Base-by-base conservation (phyloP, 2,329 filamentous ascomycete species). In the Fusarium veterinarium region DNA sequence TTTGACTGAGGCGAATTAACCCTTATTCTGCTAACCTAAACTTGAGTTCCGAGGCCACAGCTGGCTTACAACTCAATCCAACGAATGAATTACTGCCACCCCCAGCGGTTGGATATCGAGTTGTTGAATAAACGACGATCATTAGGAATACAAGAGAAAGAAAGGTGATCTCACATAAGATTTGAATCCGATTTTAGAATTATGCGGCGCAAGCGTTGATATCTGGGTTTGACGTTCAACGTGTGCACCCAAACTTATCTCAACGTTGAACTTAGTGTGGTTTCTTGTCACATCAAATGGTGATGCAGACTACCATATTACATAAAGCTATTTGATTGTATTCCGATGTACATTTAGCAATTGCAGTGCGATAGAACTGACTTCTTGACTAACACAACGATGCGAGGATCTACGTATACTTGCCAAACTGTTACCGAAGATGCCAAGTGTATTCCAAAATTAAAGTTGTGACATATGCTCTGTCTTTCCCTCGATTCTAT, bases 211-310 rank as follows among this genome's bases (percentile, higher is more conserved):
- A 42, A 23, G 46, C 46, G 55, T 53, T 67, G 16, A 48, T 52
- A 48, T 61, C 40, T 61, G 25, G 25, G 45, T 48, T 53, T 40
- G 16, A 20, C 33, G 46, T 62, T 53, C 19, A 55, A 67, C 55
- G 25, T 67, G 46, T 62, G 37, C 31, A 42, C 11, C 41, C 31
- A 52, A 62, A 55, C 55, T 67, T 62, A 55, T 53, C 45, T 67
- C 5, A 42, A 45, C 40, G 37, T 64, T 65, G 25, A 65, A 58
- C 49, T 25, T 49, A 25, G 17, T 28, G 37, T 49, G 19, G 10
- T 31, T 52, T 58, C 25, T 12, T 17, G 25, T 44, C 31, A 38
- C 60, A 42, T 46, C 25, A 60, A 19, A 53, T 40, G 42, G 30
- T 28, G 20, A 44, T n/a, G 38, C 31, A 44, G 30, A 33, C 28